phyloP scores from a whole-genome alignment of 2,329 filamentous ascomycete species.

The Cercospora sp. region DNA sequence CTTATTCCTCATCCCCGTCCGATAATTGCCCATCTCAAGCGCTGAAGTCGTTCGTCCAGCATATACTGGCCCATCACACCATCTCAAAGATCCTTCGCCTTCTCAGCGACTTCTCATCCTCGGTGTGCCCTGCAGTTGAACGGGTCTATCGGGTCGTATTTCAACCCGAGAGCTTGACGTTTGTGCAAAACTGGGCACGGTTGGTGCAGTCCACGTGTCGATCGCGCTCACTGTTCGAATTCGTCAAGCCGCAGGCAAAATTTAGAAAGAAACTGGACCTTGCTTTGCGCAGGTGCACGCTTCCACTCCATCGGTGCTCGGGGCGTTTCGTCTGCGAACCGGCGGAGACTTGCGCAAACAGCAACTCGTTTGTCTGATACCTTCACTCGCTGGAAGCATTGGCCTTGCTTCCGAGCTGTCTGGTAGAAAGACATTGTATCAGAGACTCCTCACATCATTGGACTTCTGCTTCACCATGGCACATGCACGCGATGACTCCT shows the following conservation, averaged over 20 bases:
- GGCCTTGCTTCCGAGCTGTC: constrained; percentile 1
- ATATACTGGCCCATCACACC: constrained; percentile 11
- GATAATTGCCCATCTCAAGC: not conserved
- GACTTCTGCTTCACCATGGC: constrained; percentile 19
- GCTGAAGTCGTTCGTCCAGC: constrained; percentile 1
- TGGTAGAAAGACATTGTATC: not conserved
- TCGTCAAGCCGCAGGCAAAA: not conserved
- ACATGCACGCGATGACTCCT: constrained; percentile 22
- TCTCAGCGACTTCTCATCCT: constrained; percentile 1
- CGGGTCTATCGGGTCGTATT: constrained; percentile 6
- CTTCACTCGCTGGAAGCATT: not conserved
- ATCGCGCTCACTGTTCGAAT: not conserved
- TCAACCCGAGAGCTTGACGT: constrained; percentile 1
- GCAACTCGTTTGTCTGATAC: constrained; percentile 5
- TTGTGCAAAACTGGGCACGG: not conserved
- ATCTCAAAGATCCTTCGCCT: constrained; percentile 1
- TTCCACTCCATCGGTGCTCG: not conserved
- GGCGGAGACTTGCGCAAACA: constrained; percentile 8
- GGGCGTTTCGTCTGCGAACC: constrained; percentile 9
- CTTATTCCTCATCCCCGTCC: not conserved
- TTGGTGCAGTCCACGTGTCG: not conserved
- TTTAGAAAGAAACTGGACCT: constrained; percentile 6
- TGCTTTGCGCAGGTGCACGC: not conserved
- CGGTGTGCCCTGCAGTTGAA: constrained; percentile 8
- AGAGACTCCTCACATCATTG: constrained; percentile 7